Evolutionary conservation across 495 filamentous ascomycete species (phyloP).

Genomic region (Lindgomyces ingoldianus): DNA sequence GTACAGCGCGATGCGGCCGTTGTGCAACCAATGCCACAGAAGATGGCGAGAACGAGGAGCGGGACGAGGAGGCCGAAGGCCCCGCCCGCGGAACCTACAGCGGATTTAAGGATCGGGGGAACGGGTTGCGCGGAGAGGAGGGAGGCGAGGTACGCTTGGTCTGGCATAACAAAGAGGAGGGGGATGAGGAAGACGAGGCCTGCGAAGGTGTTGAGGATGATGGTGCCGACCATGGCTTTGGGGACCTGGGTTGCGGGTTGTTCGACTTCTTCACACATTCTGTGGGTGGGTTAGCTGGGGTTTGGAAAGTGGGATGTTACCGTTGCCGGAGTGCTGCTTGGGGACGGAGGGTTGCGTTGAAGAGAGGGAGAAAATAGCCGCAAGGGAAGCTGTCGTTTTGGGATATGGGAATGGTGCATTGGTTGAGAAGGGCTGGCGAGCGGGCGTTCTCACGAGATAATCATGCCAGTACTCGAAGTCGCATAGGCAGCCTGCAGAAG

Average conservation of each 20-base stretch:
- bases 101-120: conserved; percentile 56
- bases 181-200: conserved; percentile 64
- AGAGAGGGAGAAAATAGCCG: neutral
- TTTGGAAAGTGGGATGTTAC: neutral
- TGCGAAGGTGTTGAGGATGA: conserved; percentile 59
- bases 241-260: conserved; percentile 60
- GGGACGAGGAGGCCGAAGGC: conserved; percentile 72
- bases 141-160: conserved; percentile 50
- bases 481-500: conserved; percentile 59
- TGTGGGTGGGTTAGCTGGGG: conserved; percentile 12
- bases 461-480: conserved; percentile 63
- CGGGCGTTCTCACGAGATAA: conserved; percentile 44
- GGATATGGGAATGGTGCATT: conserved; percentile 26
- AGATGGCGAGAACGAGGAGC: conserved; percentile 66
- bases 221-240: conserved; percentile 60
- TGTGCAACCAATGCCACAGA: conserved; percentile 60
- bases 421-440: conserved; percentile 9
- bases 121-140: conserved; percentile 60
- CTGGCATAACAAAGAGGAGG: conserved; percentile 61
- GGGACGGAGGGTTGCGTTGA: neutral
- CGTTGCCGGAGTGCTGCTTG: conserved; percentile 9
- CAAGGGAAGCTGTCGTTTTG: neutral
- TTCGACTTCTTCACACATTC: conserved; percentile 51
- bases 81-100: conserved; percentile 59
- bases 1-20: conserved; percentile 62